phyloP scores from a whole-genome alignment of 2,329 filamentous ascomycete species.

The Plectosphaerella sp. region DNA sequence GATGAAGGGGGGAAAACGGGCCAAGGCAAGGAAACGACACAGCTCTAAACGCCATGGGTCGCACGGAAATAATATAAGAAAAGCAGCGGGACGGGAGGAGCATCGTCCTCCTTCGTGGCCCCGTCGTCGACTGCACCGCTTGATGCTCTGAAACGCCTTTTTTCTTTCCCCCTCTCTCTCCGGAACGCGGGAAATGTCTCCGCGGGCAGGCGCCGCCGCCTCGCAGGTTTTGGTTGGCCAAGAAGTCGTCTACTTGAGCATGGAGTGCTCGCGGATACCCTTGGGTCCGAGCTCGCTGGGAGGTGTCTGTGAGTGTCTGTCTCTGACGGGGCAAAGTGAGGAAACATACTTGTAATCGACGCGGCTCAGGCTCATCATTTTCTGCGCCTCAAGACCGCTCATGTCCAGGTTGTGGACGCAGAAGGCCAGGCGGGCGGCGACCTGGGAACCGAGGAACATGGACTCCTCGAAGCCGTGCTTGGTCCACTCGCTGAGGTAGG shows the following conservation, averaged over 20 bases:
- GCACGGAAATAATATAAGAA: too few relatives aligned
- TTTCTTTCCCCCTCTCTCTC: too few relatives aligned
- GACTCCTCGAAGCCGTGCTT: constrained; percentile 76
- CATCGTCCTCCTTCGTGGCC: too few relatives aligned
- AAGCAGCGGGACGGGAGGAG: too few relatives aligned
- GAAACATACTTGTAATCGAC: constrained; percentile 57
- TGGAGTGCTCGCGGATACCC: constrained; percentile 47
- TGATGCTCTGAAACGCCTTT: too few relatives aligned
- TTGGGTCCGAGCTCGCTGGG: constrained; percentile 49
- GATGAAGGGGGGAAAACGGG: too few relatives aligned
- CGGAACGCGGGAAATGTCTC: too few relatives aligned
- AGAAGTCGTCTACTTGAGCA: constrained; percentile 35
- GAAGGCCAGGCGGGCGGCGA: constrained; percentile 64
- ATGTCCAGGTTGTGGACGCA: constrained; percentile 55
- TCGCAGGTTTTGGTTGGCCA: too few relatives aligned
- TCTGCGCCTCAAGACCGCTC: constrained; percentile 45
- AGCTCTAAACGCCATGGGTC: too few relatives aligned
- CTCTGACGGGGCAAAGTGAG: background rate
- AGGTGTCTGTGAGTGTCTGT: constrained; percentile 9
- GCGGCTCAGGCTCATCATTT: constrained; percentile 51
- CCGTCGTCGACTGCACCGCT: too few relatives aligned
- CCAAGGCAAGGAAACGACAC: too few relatives aligned
- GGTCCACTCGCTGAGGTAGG: constrained; percentile 89
- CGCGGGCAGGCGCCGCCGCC: too few relatives aligned
- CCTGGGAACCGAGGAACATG: constrained; percentile 81